Base-by-base conservation (phyloP, 306 rosid species). In the Hippophae gyantsensis region DNA sequence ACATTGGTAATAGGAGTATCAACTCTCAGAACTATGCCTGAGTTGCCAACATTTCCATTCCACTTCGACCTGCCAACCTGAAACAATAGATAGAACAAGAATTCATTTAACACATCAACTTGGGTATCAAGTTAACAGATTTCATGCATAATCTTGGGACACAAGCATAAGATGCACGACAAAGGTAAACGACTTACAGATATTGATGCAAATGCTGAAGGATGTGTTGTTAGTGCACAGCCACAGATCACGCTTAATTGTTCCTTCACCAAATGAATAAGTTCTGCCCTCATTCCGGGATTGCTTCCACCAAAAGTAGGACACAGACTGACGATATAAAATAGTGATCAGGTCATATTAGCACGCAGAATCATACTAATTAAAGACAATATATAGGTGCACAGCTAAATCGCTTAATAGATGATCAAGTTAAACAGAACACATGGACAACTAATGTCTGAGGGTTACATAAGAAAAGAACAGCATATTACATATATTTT, bases 11-110 rank as follows among this genome's bases (percentile, higher is more conserved):
- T 89, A 0, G 97, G 97, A 18, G 90, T 48, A 69, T 90, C 96
- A 48, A 76, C 85, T 74, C 96, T 81, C 14, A 90, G 61, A 57
- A 87, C 94, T 13, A 90, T 48, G 53, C 97, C 97, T 1, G 96
- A 81, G 64, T 71, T 82, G 52, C 99, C 99, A 11, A 92, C 84
- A 67, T 92, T 92, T 56, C 99, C 99, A 58, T 86, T 88, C 99
- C 99, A 92, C 71, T 92, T 92, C 48, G 99, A 92, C 71, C 97
- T 80, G 46, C 99, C 99, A 69, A 92, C 67, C 99, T 92, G 95
- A 62, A 62, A 45, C 52, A 32, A 32, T 32, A 32, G 38, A 32
- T 2, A 46, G 14, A 0, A 12, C 8, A 12, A 2, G 8, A 49
- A 9, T 48, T 63, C 49, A 23, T 53, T 9, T 41, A 10, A 23